phyloP scores from a whole-genome alignment of 495 filamentous ascomycete species.

The Talaromyces adpressus region DNA sequence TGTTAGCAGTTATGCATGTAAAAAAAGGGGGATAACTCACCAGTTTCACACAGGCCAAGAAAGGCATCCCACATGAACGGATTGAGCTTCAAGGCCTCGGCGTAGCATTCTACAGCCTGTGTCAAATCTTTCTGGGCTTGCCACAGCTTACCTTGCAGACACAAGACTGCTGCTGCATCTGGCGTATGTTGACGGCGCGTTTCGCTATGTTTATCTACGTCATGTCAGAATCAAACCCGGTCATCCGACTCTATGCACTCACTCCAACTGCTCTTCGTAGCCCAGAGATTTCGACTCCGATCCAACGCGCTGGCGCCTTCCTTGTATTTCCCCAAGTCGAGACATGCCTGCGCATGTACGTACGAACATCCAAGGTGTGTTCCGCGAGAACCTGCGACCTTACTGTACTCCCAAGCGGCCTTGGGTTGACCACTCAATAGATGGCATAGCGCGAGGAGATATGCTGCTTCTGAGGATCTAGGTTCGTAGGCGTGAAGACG shows the following conservation, averaged over 20 bases:
- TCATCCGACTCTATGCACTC: slow-evolving; percentile 23
- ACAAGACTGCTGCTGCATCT: slow-evolving; percentile 74
- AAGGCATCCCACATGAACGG: slow-evolving; percentile 99
- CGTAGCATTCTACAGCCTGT: slow-evolving; percentile 76
- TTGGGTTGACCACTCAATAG: slow-evolving; percentile 72
- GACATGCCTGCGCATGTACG: slow-evolving; percentile 82
- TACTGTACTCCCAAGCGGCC: slow-evolving; percentile 65
- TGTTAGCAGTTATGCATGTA: background rate
- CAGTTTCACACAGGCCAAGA: slow-evolving; percentile 63
- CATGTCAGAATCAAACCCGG: background rate
- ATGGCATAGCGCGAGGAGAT: slow-evolving; percentile 78
- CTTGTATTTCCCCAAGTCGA: slow-evolving; percentile 66
- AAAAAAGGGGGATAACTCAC: slow-evolving; percentile 27
- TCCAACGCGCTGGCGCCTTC: slow-evolving; percentile 80
- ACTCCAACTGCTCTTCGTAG: slow-evolving; percentile 63
- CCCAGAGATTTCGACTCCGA: slow-evolving; percentile 63
- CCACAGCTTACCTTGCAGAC: slow-evolving; percentile 82
- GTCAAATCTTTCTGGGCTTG: slow-evolving; percentile 70
- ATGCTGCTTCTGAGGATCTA: slow-evolving; percentile 67
- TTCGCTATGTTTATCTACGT: slow-evolving; percentile 60
- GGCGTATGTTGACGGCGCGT: slow-evolving; percentile 60
- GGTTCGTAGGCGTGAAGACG: slow-evolving; percentile 78
- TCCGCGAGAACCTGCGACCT: slow-evolving; percentile 53
- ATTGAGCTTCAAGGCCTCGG: slow-evolving; percentile 80
- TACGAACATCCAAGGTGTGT: slow-evolving; percentile 82